Evolutionary conservation across 2,329 filamentous ascomycete genomes (phyloP).

Genomic region (Fusarium brachygibbosum): DNA sequence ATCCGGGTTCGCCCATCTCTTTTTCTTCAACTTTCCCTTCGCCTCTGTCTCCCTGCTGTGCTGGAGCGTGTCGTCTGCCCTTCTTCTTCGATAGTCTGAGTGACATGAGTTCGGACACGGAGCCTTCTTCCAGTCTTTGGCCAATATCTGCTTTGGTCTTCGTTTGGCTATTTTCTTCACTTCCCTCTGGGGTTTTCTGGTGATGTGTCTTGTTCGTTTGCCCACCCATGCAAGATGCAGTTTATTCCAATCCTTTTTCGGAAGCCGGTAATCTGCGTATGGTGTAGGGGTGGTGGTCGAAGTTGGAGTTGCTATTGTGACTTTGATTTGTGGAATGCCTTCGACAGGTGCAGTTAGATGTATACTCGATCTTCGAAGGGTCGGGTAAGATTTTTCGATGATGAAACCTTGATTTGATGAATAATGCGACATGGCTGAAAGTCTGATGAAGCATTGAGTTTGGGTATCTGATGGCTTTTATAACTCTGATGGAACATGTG

Average conservation of each 20-base stretch:
- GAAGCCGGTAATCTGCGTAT: not conserved
- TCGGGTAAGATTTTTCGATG: not conserved
- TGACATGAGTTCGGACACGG: not conserved
- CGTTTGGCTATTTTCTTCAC: not conserved
- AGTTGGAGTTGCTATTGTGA: conserved; percentile 20
- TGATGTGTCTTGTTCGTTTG: conserved; percentile 1
- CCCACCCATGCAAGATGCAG: conserved; percentile 22
- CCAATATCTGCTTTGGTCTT: not conserved
- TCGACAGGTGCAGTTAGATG: conserved; percentile 6
- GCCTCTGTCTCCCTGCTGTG: not conserved
- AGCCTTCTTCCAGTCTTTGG: not conserved
- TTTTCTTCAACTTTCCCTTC: conserved; percentile 1
- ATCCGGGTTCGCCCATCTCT: not conserved
- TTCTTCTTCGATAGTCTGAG: not conserved
- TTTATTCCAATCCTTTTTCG: conserved; percentile 9
- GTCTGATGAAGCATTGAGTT: not conserved
- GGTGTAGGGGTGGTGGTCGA: not conserved
- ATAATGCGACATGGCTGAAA: not conserved
- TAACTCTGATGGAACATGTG: conserved; percentile 4
- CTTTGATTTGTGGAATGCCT: conserved; percentile 27
- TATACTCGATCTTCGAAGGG: conserved; percentile 26
- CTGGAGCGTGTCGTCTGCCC: not conserved
- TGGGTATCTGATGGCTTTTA: conserved; percentile 1
- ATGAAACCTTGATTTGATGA: not conserved
- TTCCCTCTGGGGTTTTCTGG: not conserved